phyloP scores from a whole-genome alignment of 2,329 filamentous ascomycete genomes.

The Aureobasidium melanogenum region DNA sequence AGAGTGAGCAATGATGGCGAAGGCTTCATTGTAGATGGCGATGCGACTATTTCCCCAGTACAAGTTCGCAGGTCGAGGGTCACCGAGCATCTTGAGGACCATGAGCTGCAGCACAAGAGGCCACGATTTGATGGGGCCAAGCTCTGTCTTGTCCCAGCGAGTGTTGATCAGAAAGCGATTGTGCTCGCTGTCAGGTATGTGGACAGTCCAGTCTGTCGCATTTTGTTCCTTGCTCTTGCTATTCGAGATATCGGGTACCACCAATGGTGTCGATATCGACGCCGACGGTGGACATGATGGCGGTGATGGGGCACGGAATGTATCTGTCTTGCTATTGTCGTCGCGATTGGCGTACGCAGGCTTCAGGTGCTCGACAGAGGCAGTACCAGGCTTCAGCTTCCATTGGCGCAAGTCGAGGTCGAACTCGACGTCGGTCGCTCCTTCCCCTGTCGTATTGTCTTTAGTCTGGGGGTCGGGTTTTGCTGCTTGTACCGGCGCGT shows the following conservation, averaged over 20 bases:
- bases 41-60: not conserved
- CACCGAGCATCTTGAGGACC: not conserved
- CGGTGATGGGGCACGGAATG: no score
- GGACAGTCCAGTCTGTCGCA: not conserved
- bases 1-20: not conserved
- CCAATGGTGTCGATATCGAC: not conserved
- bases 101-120: not conserved
- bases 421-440: not conserved
- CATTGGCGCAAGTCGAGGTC: not conserved
- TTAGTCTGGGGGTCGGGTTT: not conserved
- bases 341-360: no score
- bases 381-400: not conserved
- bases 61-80: not conserved
- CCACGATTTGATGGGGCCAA: slow-evolving; percentile 28
- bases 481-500: no score
- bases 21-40: not conserved
- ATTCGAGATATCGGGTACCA: no score
- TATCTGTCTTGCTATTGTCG: not conserved
- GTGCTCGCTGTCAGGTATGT: not conserved
- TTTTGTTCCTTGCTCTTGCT: not conserved
- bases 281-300: not conserved
- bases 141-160: not conserved
- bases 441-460: not conserved
- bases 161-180: not conserved
- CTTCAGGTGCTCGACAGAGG: no score